Evolutionary conservation across 257 asterid species (phyloP), one percentile per base, ranked within the genome.

Genomic region (Jasminum sambac): DNA sequence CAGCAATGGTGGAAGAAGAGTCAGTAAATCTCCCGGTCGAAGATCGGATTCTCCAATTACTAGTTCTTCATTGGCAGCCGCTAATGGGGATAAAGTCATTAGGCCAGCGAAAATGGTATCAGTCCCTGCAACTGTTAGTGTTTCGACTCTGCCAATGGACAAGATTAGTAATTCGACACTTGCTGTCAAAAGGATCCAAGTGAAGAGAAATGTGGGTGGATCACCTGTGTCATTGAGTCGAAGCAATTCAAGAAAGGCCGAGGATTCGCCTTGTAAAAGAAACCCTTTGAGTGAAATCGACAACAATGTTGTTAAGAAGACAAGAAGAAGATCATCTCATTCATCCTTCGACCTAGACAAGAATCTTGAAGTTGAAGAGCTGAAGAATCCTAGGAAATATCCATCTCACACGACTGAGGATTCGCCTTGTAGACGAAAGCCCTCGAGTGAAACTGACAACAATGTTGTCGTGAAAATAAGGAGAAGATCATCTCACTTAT

Each of bases 61-160:
- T 6, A 67, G 61, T 34, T 43, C 69, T 44, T 43, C 80, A 77
- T 39, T 73, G 0, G 72, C 77, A 1, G 67, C 50, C 63, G 85
- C 73, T 7, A 78, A 65, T 71, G 72, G 63, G 14, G 80, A 74
- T 68, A 67, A 61, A 19, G 60, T 50, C 37, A 60, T 70, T 5
- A 85, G 84, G 89, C 99, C 98, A 0, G 92, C 90, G 26, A 95
- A 95, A 74, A 83, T 95, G 99, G 91, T 95, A 12, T 88, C 98
- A 3, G 98, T 95, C 30, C 99, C 99, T 38, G 94, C 98, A 71
- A 89, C 90, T 10, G 90, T 85, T 40, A 89, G 89, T 10, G 90
- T 84, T 40, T 72, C 87, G 16, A 74, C 95, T 2, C 23, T 86
- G 80, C 86, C 84, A 4, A 80, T 78, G 87, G 90, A 84, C 14